Evolutionary conservation across 2,329 filamentous ascomycete genomes (phyloP).

Genomic region (Aureobasidium sp.): DNA sequence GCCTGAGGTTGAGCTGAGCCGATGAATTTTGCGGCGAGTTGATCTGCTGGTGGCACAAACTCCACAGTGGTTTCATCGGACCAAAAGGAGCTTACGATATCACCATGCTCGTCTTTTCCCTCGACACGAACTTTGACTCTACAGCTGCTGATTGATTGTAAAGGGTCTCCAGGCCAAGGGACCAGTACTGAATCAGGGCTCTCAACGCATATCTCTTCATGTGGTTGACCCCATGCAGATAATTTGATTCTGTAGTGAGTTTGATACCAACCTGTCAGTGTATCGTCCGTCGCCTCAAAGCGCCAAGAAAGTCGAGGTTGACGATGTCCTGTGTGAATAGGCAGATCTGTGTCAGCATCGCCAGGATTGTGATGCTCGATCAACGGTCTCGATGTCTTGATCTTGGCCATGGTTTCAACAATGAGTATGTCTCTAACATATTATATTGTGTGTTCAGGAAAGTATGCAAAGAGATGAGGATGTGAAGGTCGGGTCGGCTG

Average conservation of each 20-base stretch:
- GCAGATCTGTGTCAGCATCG: not conserved
- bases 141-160: not conserved
- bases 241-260: slow-evolving; percentile 19
- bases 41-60: not conserved
- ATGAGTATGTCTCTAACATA: not conserved
- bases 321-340: not conserved
- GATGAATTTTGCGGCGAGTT: slow-evolving; percentile 20
- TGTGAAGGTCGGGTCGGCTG: too few relatives aligned
- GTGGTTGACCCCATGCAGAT: slow-evolving; percentile 10
- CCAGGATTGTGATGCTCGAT: slow-evolving; percentile 6
- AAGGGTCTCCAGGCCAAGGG: slow-evolving; percentile 18
- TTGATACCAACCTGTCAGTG: slow-evolving; percentile 7
- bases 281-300: not conserved
- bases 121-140: slow-evolving; percentile 18
- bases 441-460: too few relatives aligned
- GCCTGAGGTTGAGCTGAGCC: slow-evolving; percentile 1
- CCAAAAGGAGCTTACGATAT: slow-evolving; percentile 5
- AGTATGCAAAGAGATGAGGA: too few relatives aligned
- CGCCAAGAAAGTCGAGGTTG: slow-evolving; percentile 22
- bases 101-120: not conserved
- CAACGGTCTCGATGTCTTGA: not conserved
- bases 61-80: not conserved
- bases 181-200: slow-evolving; percentile 21
- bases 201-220: not conserved
- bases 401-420: not conserved